phyloP scores from a whole-genome alignment of 1,139 yeast species.

The Candida glucosophila region DNA sequence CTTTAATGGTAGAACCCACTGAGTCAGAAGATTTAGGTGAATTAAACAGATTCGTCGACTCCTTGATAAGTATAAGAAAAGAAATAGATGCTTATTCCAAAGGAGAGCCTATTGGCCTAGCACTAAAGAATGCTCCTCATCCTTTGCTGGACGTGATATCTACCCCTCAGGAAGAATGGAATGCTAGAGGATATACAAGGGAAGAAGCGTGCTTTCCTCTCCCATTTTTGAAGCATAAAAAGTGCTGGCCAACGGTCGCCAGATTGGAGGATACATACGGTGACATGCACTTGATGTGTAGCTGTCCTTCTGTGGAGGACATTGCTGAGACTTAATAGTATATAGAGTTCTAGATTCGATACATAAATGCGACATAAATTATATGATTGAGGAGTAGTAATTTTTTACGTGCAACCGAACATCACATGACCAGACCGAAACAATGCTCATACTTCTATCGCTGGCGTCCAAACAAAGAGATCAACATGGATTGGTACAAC shows the following conservation, averaged over 20 bases:
- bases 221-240: constrained; percentile 58
- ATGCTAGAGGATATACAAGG: constrained; percentile 76
- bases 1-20: constrained; percentile 96
- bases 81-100: constrained; percentile 75
- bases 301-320: constrained; percentile 80
- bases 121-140: constrained; percentile 89
- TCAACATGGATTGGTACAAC: constrained; percentile 12
- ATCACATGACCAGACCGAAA: constrained; percentile 1
- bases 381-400: neutral
- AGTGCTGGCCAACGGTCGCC: constrained; percentile 94
- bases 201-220: constrained; percentile 92
- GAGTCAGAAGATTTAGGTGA: constrained; percentile 87
- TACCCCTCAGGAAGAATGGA: constrained; percentile 57
- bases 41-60: constrained; percentile 81
- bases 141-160: constrained; percentile 68
- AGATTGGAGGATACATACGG: constrained; percentile 93
- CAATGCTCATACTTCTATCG: neutral
- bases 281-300: constrained; percentile 85
- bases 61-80: constrained; percentile 71
- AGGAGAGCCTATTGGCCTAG: constrained; percentile 59
- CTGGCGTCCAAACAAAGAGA: neutral
- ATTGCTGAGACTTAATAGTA: constrained; percentile 24
- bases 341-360: neutral
- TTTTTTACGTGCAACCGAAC: neutral
- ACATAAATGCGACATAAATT: neutral